phyloP scores from a whole-genome alignment of 108 stramenopile species.

The Chaetoceros tenuissimus region DNA sequence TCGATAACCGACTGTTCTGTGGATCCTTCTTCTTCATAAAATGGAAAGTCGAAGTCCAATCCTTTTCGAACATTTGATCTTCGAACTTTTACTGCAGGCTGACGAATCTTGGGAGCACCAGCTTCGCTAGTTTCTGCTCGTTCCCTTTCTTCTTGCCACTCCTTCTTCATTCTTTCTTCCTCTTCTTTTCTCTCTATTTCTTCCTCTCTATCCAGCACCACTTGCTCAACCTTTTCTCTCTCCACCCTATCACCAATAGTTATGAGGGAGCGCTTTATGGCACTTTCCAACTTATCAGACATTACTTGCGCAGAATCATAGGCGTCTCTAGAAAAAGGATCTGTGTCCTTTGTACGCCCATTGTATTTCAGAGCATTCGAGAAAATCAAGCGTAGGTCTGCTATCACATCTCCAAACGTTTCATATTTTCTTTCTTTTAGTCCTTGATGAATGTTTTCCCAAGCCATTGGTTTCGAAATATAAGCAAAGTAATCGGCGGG shows the following conservation, averaged over 20 bases:
- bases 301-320: conserved; percentile 67
- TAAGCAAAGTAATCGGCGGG: conserved; percentile 73
- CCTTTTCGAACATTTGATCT: conserved; percentile 27
- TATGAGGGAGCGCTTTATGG: conserved; percentile 72
- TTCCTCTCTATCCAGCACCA: conserved; percentile 62
- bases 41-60: conserved; percentile 75
- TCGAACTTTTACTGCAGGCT: conserved; percentile 14
- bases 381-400: conserved; percentile 75
- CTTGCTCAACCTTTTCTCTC: conserved; percentile 66
- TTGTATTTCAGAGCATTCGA: conserved; percentile 84
- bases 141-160: conserved; percentile 39
- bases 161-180: conserved; percentile 55
- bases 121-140: conserved; percentile 13
- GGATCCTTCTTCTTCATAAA: conserved; percentile 75
- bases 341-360: conserved; percentile 27
- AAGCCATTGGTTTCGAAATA: conserved; percentile 79
- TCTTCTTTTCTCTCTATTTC: conserved; percentile 67
- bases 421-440: conserved; percentile 62
- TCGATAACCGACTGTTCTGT: conserved; percentile 64
- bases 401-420: conserved; percentile 54
- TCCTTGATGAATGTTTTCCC: conserved; percentile 55
- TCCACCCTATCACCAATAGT: conserved; percentile 64
- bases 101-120: conserved; percentile 15
- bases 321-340: conserved; percentile 50
- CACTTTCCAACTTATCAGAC: conserved; percentile 69